A percentile compares a stretch with the other conserved stretches of the same genome.
These are phyloP conservation scores for Mortierella sp. DNA, from an alignment of 371 early-diverging fungal genomes.

Conservation along the genomic window DNA sequence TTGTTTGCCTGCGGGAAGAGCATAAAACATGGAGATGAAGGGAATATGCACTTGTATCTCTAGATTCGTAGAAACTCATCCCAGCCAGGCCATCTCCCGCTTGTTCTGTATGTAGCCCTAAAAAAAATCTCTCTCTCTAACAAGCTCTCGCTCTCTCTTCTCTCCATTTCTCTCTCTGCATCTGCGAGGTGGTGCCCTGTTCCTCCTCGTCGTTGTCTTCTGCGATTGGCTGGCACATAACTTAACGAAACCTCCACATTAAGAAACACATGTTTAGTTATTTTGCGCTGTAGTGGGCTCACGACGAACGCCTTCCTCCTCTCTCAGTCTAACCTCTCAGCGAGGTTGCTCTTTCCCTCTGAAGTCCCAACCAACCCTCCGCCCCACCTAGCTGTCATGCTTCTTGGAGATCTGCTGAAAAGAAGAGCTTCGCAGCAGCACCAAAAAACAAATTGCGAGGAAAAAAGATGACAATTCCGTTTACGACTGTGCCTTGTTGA, in stretches of 20 bases:
- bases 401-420: not conserved
- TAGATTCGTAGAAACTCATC: conserved; percentile 6
- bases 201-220: not conserved
- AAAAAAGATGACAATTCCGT: not conserved
- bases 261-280: not conserved
- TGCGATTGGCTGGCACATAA: not conserved
- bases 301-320: not conserved
- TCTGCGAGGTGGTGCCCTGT: not conserved
- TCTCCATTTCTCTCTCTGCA: not conserved
- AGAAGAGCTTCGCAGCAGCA: not conserved
- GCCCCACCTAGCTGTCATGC: not conserved
- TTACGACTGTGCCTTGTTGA: not conserved
- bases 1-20: conserved; percentile 2
- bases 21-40: conserved; percentile 7
- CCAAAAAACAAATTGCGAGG: not conserved
- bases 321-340: not conserved
- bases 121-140: not conserved
- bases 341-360: not conserved
- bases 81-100: not conserved
- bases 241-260: conserved; percentile 8
- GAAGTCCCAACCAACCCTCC: not conserved
- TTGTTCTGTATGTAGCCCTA: not conserved
- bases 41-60: not conserved
- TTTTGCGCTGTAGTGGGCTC: not conserved
- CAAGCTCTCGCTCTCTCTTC: not conserved